Evolutionary conservation across 768 basidiomycete species (phyloP).

Genomic region (Hericium rajendrae): DNA sequence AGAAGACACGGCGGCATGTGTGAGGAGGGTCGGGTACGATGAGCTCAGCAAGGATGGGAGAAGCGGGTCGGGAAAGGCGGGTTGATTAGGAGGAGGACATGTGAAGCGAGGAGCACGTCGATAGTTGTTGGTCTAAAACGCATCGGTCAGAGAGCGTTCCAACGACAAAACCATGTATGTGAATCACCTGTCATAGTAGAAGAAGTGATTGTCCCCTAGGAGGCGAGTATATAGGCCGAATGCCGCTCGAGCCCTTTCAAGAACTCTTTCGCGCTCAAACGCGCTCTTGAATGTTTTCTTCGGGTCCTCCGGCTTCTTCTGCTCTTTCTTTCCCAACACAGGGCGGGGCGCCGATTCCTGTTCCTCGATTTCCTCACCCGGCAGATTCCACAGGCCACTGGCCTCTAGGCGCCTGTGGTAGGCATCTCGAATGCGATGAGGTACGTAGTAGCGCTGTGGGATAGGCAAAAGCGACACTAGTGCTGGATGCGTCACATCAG

Average conservation of each 20-base stretch:
- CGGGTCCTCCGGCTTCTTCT: conserved; percentile 22
- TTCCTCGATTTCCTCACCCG: conserved; percentile 30
- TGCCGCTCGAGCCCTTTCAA: conserved; percentile 45
- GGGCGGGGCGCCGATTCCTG: conserved; percentile 28
- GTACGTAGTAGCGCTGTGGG: conserved; percentile 70
- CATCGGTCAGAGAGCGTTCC: background rate
- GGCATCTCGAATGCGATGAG: conserved; percentile 46
- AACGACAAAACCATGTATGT: background rate
- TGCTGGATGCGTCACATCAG: conserved; percentile 39
- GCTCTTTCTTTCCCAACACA: conserved; percentile 22
- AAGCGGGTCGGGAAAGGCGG: conserved; percentile 52
- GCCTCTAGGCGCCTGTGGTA: conserved; percentile 51
- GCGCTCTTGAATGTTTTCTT: conserved; percentile 36
- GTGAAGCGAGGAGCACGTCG: conserved; percentile 60
- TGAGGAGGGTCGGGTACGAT: conserved; percentile 46
- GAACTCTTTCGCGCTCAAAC: conserved; percentile 59
- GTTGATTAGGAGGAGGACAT: conserved; percentile 48
- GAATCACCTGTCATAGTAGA: conserved; percentile 39
- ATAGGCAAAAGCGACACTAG: conserved; percentile 49
- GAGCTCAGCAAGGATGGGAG: conserved; percentile 44
- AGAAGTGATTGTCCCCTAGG: conserved; percentile 39
- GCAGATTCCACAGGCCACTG: conserved; percentile 50
- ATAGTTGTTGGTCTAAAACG: conserved; percentile 45
- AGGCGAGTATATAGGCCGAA: conserved; percentile 53
- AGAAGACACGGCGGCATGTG: conserved; percentile 48